Percentiles rank a stretch among this genome's conserved stretches.
Conservation (phyloP, 106 monocot species). For the Apostasia ramifera region DNA sequence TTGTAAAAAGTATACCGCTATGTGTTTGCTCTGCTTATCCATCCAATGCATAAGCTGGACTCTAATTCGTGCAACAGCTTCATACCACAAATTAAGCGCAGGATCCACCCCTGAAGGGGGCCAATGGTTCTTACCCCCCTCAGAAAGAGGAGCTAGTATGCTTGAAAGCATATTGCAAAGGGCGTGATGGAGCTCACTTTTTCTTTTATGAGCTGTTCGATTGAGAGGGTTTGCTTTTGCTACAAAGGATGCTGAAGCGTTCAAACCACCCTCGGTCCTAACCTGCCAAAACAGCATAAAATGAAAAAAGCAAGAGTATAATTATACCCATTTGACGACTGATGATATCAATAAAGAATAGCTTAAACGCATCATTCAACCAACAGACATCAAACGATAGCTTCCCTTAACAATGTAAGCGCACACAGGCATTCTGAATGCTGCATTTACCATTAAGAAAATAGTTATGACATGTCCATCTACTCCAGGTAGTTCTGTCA, state of each 20-base stretch:
- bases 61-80: conserved; percentile 86
- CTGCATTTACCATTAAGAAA: too few species aligned
- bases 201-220: conserved; percentile 85
- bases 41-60: conserved; percentile 86
- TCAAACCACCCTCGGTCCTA: conserved; percentile 86
- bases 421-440: too few species aligned
- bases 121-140: conserved; percentile 86
- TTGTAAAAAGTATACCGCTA: conserved; percentile 52
- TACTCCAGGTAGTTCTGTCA: too few species aligned
- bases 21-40: conserved; percentile 97
- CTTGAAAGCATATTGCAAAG: conserved; percentile 99
- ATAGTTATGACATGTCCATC: too few species aligned
- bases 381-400: too few species aligned
- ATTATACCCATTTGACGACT: too few species aligned
- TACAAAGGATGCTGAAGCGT: conserved; percentile 97
- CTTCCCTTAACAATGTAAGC: too few species aligned
- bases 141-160: conserved; percentile 88
- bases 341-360: too few species aligned
- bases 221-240: conserved; percentile 98
- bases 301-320: too few species aligned
- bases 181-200: conserved; percentile 97
- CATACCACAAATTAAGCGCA: conserved; percentile 91
- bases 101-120: conserved; percentile 86
- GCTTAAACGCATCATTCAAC: too few species aligned
- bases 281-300: conserved; percentile 30